Evolutionary conservation across 1,284 basidiomycete species (phyloP).

Genomic region (Moesziomyces sp.): DNA sequence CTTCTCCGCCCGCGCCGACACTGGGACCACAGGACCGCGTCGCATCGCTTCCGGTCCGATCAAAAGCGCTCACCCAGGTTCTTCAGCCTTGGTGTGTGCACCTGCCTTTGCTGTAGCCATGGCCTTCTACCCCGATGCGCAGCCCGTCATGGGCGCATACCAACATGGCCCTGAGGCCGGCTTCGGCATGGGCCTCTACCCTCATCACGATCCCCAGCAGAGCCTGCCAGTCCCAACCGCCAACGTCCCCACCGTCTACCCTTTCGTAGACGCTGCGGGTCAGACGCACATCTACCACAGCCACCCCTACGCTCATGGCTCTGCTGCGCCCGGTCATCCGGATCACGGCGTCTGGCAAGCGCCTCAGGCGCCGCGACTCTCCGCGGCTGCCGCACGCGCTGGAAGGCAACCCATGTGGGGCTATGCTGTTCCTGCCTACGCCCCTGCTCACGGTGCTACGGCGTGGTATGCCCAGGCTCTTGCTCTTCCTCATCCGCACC

Average conservation of each 20-base stretch:
- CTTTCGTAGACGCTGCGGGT: conserved; percentile 11
- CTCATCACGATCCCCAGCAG: conserved; percentile 24
- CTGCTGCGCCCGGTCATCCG: conserved; percentile 3
- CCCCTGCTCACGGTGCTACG: conserved; percentile 11
- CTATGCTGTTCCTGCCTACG: conserved; percentile 23
- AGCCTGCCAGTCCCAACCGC: conserved; percentile 7
- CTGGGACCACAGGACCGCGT: not conserved
- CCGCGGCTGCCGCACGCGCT: conserved; percentile 44
- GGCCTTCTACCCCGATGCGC: conserved; percentile 25
- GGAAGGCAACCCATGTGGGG: conserved; percentile 23
- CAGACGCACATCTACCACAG: conserved; percentile 24
- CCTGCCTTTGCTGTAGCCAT: conserved; percentile 5
- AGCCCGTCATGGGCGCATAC: conserved; percentile 14
- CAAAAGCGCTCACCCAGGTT: conserved; percentile 37
- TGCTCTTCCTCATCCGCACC: conserved; percentile 16
- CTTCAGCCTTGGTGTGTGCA: conserved; percentile 20
- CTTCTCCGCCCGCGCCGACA: too few species aligned
- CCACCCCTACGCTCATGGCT: conserved; percentile 17
- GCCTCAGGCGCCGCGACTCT: conserved; percentile 44
- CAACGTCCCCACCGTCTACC: conserved; percentile 11
- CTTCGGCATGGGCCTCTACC: conserved; percentile 14
- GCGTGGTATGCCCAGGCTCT: conserved; percentile 31
- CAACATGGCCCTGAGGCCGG: conserved; percentile 11
- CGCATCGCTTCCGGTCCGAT: conserved; percentile 7
- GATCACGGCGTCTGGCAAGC: conserved; percentile 43